Conservation (phyloP, 73 alveolate species). For the Loxodes magnus region DNA sequence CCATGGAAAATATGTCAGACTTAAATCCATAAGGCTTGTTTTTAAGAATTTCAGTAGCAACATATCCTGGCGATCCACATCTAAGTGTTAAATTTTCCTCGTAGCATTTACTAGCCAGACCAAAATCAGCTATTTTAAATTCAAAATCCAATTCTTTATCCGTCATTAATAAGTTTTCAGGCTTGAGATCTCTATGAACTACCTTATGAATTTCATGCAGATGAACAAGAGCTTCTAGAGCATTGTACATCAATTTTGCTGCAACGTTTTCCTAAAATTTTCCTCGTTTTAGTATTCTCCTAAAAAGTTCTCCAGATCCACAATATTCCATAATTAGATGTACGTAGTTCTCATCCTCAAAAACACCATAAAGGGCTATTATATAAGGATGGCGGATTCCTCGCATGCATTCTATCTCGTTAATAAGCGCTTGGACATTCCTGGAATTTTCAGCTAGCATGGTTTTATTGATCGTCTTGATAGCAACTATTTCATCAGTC, state of each 20-base stretch:
- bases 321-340: slow-evolving; percentile 36
- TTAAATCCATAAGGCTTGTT: slow-evolving; percentile 49
- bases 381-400: slow-evolving; percentile 39
- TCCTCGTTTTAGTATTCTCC: slow-evolving; percentile 27
- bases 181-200: not conserved
- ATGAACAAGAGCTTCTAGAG: slow-evolving; percentile 16
- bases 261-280: slow-evolving; percentile 26
- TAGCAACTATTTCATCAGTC: slow-evolving; percentile 21
- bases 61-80: slow-evolving; percentile 43
- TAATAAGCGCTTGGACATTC: slow-evolving; percentile 4
- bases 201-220: not conserved
- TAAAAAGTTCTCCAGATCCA: slow-evolving; percentile 33
- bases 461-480: slow-evolving; percentile 16
- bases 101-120: not conserved
- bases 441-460: slow-evolving; percentile 4
- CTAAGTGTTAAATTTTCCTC: slow-evolving; percentile 1
- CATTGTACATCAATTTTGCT: slow-evolving; percentile 21
- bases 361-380: slow-evolving; percentile 28
- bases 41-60: slow-evolving; percentile 61
- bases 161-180: not conserved
- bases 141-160: not conserved
- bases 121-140: slow-evolving; percentile 1
- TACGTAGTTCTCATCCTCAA: slow-evolving; percentile 33
- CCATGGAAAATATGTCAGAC: slow-evolving; percentile 35
- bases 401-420: slow-evolving; percentile 32